phyloP scores from a whole-genome alignment of 2,329 filamentous ascomycete species.

The Leptographium wingfieldii region DNA sequence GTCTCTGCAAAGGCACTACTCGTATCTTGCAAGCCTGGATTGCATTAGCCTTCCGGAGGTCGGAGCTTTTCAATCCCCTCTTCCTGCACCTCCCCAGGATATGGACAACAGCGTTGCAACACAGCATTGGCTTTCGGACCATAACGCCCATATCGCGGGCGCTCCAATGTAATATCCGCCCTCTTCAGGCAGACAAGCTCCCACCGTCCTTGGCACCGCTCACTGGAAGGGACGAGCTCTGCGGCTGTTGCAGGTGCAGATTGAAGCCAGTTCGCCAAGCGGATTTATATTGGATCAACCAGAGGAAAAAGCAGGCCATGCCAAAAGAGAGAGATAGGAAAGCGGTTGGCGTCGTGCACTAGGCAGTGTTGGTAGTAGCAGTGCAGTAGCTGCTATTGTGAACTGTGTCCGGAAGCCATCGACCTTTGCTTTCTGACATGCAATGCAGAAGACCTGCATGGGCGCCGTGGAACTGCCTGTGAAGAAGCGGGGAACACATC shows the following conservation, averaged over 20 bases:
- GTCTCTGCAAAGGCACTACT: no score
- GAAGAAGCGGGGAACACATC: no score
- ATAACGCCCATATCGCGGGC: background rate
- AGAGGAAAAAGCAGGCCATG: background rate
- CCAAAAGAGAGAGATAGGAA: background rate
- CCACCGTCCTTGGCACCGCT: no score
- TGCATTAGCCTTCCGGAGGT: background rate
- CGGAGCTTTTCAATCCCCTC: background rate
- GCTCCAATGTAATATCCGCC: background rate
- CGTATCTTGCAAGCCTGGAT: background rate
- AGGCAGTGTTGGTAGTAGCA: background rate
- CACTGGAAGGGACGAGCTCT: no score
- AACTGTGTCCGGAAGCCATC: background rate
- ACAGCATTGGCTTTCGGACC: background rate
- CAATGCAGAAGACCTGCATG: background rate
- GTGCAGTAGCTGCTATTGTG: background rate
- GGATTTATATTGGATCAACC: background rate
- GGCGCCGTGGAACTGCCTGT: background rate
- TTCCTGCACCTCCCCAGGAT: background rate
- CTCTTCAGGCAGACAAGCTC: no score
- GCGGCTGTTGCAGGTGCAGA: no score
- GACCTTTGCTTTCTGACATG: background rate
- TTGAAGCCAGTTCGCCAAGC: background rate
- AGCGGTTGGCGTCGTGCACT: background rate
- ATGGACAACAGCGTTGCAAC: conserved; percentile 1